A percentile compares a stretch with the other conserved stretches of the same genome.
Evolutionary conservation across 2,329 filamentous ascomycete species (phyloP).

Genomic region (Verruconis gallopava): DNA sequence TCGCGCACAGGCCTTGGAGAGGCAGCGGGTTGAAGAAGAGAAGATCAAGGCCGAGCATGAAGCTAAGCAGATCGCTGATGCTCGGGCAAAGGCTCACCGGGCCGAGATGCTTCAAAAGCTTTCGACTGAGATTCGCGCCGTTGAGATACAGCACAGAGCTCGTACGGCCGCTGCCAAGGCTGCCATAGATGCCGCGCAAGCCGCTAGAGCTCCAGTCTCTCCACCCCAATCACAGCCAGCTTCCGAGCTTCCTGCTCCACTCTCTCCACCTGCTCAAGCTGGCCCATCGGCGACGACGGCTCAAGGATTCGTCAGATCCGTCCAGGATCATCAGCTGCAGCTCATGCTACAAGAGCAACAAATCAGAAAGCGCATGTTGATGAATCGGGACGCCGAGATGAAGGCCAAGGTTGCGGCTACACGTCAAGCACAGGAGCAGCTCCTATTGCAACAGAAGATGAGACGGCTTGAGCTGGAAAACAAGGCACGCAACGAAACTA

Average conservation of each 20-base stretch:
- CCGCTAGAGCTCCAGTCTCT: slow-evolving; percentile 1
- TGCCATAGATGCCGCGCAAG: slow-evolving; percentile 5
- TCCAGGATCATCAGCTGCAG: not conserved
- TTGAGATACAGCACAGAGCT: slow-evolving; percentile 7
- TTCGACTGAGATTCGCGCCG: slow-evolving; percentile 4
- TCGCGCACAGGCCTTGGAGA: slow-evolving; percentile 1
- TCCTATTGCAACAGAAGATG: not conserved
- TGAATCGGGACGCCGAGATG: not conserved
- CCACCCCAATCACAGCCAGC: not conserved
- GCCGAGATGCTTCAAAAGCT: slow-evolving; percentile 7
- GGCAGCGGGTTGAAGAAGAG: slow-evolving; percentile 1
- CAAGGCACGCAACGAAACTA: not conserved
- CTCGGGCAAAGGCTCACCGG: not conserved
- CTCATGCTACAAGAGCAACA: not conserved
- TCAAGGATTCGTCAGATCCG: not conserved
- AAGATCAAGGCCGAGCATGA: slow-evolving; percentile 3
- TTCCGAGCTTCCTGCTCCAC: slow-evolving; percentile 8
- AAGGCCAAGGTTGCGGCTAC: not conserved
- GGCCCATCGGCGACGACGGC: not conserved
- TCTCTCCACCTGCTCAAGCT: not conserved
- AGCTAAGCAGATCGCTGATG: not conserved
- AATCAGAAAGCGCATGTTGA: not conserved
- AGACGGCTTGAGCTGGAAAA: not conserved
- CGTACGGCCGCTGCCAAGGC: slow-evolving; percentile 4
- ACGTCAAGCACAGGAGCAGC: not conserved